Evolutionary conservation across 2,329 filamentous ascomycete species (phyloP).

Genomic region (Moelleriella libera): DNA sequence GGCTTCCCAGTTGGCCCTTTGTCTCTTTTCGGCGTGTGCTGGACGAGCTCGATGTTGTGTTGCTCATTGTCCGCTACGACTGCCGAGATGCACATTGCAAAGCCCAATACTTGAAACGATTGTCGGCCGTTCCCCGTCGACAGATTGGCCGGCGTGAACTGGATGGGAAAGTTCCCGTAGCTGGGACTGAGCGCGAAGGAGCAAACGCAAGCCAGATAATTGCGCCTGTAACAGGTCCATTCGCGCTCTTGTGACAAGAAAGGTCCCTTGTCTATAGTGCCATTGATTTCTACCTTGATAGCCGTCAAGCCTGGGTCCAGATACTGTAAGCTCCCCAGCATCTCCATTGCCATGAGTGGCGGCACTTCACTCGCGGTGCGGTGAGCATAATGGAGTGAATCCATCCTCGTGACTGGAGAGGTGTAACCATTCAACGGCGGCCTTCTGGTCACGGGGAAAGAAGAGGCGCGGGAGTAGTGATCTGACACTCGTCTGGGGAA

Average conservation of each 20-base stretch:
- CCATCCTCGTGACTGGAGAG: slow-evolving; percentile 34
- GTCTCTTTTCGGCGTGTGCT: slow-evolving; percentile 85
- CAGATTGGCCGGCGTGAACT: slow-evolving; percentile 26
- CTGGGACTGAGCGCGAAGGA: slow-evolving; percentile 57
- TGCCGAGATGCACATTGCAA: slow-evolving; percentile 75
- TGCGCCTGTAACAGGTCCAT: slow-evolving; percentile 86
- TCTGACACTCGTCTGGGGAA: slow-evolving; percentile 32
- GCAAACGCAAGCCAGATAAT: slow-evolving; percentile 80
- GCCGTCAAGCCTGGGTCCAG: slow-evolving; percentile 30
- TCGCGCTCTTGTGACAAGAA: slow-evolving; percentile 59
- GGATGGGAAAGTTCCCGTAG: slow-evolving; percentile 28
- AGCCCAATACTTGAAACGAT: slow-evolving; percentile 53
- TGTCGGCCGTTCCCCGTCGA: slow-evolving; percentile 15
- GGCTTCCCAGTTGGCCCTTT: slow-evolving; percentile 71
- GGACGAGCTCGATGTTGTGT: slow-evolving; percentile 71
- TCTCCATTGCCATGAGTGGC: slow-evolving; percentile 34
- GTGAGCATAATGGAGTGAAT: slow-evolving; percentile 23
- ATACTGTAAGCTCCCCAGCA: slow-evolving; percentile 48
- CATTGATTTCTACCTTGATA: slow-evolving; percentile 60
- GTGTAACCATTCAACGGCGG: slow-evolving; percentile 32
- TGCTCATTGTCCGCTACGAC: slow-evolving; percentile 62
- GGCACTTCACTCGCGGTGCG: slow-evolving; percentile 28
- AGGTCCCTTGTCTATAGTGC: slow-evolving; percentile 80
- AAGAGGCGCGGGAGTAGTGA: slow-evolving; percentile 35
- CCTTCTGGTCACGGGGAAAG: slow-evolving; percentile 33